These are phyloP conservation scores for Murraya paniculata DNA, from an alignment of 345 rosid genomes.

Conservation along the genomic window DNA sequence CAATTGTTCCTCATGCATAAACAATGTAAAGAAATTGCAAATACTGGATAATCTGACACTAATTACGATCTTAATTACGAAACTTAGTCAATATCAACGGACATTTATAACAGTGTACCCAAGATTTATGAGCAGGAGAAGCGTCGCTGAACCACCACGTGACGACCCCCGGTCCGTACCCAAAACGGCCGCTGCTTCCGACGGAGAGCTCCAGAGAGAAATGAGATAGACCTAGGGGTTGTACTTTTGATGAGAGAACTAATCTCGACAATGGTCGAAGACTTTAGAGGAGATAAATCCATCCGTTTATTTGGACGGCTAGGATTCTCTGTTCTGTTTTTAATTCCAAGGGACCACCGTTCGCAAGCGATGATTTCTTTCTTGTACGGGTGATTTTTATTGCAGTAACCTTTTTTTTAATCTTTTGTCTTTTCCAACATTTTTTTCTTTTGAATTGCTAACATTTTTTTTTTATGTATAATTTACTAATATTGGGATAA, in stretches of 20 bases:
- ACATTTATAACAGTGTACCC: constrained; percentile 25
- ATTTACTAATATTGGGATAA: too few relatives aligned
- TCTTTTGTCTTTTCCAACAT: too few relatives aligned
- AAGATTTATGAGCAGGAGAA: neutral
- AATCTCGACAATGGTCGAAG: neutral
- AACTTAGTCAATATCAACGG: neutral
- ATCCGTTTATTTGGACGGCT: constrained; percentile 1
- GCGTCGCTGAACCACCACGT: neutral
- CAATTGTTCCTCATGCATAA: neutral
- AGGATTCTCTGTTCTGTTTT: neutral
- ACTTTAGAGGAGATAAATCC: neutral
- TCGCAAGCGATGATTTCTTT: neutral
- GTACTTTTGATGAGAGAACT: neutral
- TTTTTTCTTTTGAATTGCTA: too few relatives aligned
- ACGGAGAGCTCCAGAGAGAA: neutral
- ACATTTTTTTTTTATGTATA: too few relatives aligned
- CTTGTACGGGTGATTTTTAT: neutral
- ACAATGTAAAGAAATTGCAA: neutral
- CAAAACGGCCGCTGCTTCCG: neutral
- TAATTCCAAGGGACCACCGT: neutral
- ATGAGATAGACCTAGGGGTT: neutral
- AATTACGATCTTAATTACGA: neutral
- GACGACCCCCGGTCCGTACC: neutral
- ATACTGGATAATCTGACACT: neutral
- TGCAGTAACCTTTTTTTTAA: neutral